A percentile compares a stretch with the other conserved stretches of the same genome.
Conservation (phyloP, 768 basidiomycete species). For the Cytidiella melzeri region DNA sequence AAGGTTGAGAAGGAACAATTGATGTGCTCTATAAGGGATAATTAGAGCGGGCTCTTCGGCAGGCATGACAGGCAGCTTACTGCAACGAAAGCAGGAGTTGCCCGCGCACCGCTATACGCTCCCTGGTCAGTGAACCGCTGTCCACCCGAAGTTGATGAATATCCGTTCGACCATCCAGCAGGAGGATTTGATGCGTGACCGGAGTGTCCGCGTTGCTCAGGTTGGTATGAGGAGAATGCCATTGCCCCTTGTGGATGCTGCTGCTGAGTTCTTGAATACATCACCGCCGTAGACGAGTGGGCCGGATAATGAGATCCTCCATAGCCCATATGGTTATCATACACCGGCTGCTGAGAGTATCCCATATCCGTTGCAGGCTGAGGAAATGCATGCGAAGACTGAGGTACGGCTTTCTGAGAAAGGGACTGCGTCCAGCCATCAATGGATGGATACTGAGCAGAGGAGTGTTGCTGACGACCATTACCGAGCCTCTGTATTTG, state of each 20-base stretch:
- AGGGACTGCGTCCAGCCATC: slow-evolving; percentile 2
- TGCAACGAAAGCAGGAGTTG: not conserved
- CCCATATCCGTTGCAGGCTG: slow-evolving; percentile 2
- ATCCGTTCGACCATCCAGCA: slow-evolving; percentile 1
- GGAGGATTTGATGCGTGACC: not conserved
- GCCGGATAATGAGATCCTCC: slow-evolving; percentile 1
- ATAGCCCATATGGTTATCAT: slow-evolving; percentile 5
- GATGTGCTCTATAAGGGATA: too few relatives aligned
- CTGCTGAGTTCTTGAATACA: slow-evolving; percentile 11
- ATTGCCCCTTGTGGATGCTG: slow-evolving; percentile 15
- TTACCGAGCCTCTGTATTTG: not conserved
- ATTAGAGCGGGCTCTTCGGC: too few relatives aligned
- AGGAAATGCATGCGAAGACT: not conserved
- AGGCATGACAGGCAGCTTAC: not conserved
- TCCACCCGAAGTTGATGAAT: not conserved
- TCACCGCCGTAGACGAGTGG: not conserved
- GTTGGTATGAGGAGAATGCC: slow-evolving; percentile 24
- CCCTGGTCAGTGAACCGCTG: not conserved
- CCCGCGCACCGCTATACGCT: not conserved
- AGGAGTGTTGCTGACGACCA: not conserved
- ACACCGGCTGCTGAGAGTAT: slow-evolving; percentile 6
- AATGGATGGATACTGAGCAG: not conserved
- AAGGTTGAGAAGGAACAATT: not conserved
- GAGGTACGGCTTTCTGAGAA: slow-evolving; percentile 2
- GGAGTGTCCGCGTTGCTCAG: slow-evolving; percentile 20